Evolutionary conservation across 192 early-diverging fungal species (phyloP).

Genomic region (Gaertneriomyces sp.): DNA sequence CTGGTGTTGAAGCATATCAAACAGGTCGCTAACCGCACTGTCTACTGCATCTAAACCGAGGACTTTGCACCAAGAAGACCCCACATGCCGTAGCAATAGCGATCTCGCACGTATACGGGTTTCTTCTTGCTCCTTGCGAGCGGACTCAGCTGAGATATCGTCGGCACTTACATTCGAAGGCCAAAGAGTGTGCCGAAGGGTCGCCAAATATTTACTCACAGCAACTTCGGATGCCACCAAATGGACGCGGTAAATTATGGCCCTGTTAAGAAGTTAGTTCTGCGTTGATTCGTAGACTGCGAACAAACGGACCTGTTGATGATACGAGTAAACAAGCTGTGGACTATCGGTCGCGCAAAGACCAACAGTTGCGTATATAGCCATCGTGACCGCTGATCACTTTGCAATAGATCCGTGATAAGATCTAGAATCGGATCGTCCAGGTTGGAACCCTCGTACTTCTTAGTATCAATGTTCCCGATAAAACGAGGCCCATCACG

Average conservation of each 20-base stretch:
- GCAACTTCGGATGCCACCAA: background rate
- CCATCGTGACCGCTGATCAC: slow-evolving; percentile 20
- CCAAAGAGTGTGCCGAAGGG: background rate
- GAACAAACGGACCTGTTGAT: slow-evolving; percentile 15
- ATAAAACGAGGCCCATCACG: slow-evolving; percentile 19
- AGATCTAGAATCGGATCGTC: slow-evolving; percentile 33
- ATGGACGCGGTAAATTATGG: background rate
- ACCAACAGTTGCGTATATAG: slow-evolving; percentile 29
- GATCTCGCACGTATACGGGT: no score
- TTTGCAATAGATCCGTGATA: slow-evolving; percentile 17
- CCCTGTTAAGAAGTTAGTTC: slow-evolving; percentile 5
- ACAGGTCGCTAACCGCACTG: background rate
- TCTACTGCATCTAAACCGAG: no score
- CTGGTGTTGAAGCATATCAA: slow-evolving; percentile 33
- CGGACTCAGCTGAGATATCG: no score
- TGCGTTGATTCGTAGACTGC: background rate
- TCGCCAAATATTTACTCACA: slow-evolving; percentile 1
- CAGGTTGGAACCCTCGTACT: slow-evolving; percentile 22
- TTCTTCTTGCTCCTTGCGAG: no score
- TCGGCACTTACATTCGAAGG: background rate
- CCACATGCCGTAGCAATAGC: no score
- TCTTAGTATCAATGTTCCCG: slow-evolving; percentile 30
- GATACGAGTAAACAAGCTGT: background rate
- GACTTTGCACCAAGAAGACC: no score
- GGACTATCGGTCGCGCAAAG: slow-evolving; percentile 28